Conservation (phyloP, 2,329 filamentous ascomycete species). For the Verticillium zaregamsianum region DNA sequence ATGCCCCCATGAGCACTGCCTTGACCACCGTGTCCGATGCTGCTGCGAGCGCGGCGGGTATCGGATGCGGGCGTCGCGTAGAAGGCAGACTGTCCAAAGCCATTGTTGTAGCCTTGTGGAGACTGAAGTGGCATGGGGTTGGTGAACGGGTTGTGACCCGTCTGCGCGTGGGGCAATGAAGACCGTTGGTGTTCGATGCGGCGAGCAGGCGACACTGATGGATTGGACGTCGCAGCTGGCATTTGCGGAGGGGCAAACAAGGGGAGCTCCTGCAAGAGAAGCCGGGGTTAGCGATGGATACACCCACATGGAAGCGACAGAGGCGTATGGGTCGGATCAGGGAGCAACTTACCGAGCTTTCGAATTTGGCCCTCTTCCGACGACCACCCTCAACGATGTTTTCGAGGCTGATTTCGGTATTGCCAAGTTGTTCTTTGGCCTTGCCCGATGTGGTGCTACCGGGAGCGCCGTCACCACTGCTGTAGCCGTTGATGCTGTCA, state of each 20-base stretch:
- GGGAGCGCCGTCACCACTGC: constrained; percentile 79
- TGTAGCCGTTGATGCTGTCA: constrained; percentile 72
- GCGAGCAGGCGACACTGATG: constrained; percentile 90
- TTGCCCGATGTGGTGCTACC: constrained; percentile 68
- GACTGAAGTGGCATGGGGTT: constrained; percentile 77
- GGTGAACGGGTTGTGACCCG: constrained; percentile 74
- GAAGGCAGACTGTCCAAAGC: constrained; percentile 48
- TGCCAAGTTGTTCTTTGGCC: constrained; percentile 81
- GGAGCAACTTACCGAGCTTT: constrained; percentile 80
- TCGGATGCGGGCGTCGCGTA: constrained; percentile 62
- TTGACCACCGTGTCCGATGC: constrained; percentile 36
- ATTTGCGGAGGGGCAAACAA: constrained; percentile 93
- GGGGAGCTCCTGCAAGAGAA: constrained; percentile 71
- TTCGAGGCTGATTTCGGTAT: constrained; percentile 94
- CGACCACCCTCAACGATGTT: constrained; percentile 97
- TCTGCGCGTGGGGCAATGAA: constrained; percentile 70
- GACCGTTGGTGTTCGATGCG: constrained; percentile 69
- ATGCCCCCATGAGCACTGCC: constrained; percentile 15
- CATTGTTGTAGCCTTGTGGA: constrained; percentile 68
- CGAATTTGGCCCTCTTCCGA: constrained; percentile 89
- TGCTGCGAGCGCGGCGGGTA: constrained; percentile 62
- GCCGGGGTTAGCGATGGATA: constrained; percentile 21
- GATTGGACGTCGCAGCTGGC: constrained; percentile 90
- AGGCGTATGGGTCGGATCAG: neutral
- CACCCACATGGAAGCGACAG: constrained; percentile 3